These are phyloP conservation scores for Penicillium soppii DNA, from an alignment of 495 filamentous ascomycete species.

Conservation along the genomic window DNA sequence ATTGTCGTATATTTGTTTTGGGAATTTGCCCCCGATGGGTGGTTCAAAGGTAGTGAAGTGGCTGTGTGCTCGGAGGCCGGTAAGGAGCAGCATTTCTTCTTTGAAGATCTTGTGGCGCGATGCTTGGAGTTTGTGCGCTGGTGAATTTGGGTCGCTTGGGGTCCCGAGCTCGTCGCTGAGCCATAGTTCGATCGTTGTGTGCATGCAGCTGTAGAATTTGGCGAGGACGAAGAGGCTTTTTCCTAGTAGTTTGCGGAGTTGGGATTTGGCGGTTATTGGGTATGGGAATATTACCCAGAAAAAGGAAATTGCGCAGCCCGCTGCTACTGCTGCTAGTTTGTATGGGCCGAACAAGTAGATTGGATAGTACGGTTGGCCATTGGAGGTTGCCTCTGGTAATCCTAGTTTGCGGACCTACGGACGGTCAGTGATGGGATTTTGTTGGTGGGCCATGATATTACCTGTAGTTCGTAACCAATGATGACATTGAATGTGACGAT, in stretches of 20 bases:
- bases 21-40: constrained; percentile 38
- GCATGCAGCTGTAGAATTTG: constrained; percentile 67
- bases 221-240: constrained; percentile 68
- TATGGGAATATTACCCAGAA: constrained; percentile 79
- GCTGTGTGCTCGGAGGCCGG: constrained; percentile 30
- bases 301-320: constrained; percentile 68
- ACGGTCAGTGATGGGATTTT: not conserved
- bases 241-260: constrained; percentile 63
- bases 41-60: constrained; percentile 38
- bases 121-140: constrained; percentile 17
- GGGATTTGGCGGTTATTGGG: constrained; percentile 67
- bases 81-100: constrained; percentile 35
- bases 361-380: constrained; percentile 67
- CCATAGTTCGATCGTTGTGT: constrained; percentile 61
- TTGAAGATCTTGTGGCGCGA: constrained; percentile 31
- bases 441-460: constrained; percentile 18
- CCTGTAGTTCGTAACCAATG: constrained; percentile 73
- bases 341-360: constrained; percentile 69
- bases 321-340: constrained; percentile 66
- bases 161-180: constrained; percentile 56
- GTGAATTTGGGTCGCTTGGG: constrained; percentile 34
- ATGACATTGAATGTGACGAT: constrained; percentile 70
- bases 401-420: constrained; percentile 61
- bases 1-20: constrained; percentile 30
- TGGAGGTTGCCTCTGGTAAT: constrained; percentile 48